phyloP scores from a whole-genome alignment of 257 asterid genomes.

The Handroanthus guayacan region DNA sequence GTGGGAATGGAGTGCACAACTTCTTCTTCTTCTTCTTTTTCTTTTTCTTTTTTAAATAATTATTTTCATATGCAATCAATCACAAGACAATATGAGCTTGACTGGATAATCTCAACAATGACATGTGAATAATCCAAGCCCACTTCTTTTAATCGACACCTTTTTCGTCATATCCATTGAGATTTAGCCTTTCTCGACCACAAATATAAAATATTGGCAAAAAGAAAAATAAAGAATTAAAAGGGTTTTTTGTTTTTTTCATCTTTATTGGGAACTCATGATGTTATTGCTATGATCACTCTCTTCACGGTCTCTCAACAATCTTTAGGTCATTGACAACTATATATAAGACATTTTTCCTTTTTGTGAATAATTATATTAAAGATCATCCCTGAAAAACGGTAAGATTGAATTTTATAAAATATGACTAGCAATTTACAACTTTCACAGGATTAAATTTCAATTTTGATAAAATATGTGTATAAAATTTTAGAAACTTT shows the following conservation, averaged over 20 bases:
- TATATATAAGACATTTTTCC: too few relatives aligned
- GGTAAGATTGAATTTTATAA: too few relatives aligned
- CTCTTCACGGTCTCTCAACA: too few relatives aligned
- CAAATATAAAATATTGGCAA: conserved; percentile 16
- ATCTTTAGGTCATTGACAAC: too few relatives aligned
- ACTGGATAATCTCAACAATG: conserved; percentile 22
- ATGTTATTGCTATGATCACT: background rate
- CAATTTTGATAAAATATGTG: too few relatives aligned
- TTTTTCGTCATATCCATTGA: background rate
- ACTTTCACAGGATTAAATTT: too few relatives aligned
- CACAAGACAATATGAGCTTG: background rate
- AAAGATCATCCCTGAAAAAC: too few relatives aligned
- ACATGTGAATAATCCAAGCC: conserved; percentile 6
- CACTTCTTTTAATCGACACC: conserved; percentile 11
- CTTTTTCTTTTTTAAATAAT: conserved; percentile 2
- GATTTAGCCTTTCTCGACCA: background rate
- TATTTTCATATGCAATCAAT: conserved; percentile 26
- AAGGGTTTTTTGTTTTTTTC: background rate
- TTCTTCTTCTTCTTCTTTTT: too few relatives aligned
- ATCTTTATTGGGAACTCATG: background rate
- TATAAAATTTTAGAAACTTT: too few relatives aligned
- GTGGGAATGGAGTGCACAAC: background rate
- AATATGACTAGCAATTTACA: too few relatives aligned
- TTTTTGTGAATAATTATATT: too few relatives aligned
- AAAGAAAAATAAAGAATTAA: background rate